Conservation (phyloP, 306 rosid species). For the Sicyos edulis region DNA sequence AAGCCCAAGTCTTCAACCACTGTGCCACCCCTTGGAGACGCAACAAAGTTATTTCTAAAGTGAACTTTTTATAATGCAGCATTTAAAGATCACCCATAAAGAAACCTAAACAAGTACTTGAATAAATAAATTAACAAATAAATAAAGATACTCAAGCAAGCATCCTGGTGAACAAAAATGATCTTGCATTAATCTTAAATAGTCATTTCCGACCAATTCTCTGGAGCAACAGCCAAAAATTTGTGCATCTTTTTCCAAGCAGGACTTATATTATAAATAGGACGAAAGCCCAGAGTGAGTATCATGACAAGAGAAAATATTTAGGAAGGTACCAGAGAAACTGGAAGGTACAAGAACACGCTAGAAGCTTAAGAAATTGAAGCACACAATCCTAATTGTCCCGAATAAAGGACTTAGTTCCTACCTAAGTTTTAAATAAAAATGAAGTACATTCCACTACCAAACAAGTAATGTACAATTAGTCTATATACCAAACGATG, state of each 20-base stretch:
- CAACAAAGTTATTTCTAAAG: background rate
- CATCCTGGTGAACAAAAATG: background rate
- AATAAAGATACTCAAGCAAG: background rate
- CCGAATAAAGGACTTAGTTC: background rate
- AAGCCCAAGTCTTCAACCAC: too few relatives aligned
- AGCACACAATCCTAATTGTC: background rate
- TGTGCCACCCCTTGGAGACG: too few relatives aligned
- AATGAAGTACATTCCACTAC: background rate
- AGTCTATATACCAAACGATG: background rate
- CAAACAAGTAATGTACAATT: background rate
- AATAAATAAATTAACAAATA: too few relatives aligned
- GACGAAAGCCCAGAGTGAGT: background rate
- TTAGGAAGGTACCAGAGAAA: background rate
- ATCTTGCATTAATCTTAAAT: background rate
- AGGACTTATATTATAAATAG: background rate
- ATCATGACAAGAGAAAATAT: background rate
- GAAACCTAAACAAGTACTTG: background rate
- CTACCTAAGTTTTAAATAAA: background rate
- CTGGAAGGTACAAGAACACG: background rate
- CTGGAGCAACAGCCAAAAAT: background rate
- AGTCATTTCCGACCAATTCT: background rate
- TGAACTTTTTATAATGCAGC: background rate
- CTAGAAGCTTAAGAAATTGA: background rate
- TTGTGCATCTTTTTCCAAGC: background rate
- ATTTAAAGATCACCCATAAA: background rate